A percentile compares a stretch with the other conserved stretches of the same genome.
phyloP scores from a whole-genome alignment of 495 filamentous ascomycete genomes.

The Aspergillus avenaceus region DNA sequence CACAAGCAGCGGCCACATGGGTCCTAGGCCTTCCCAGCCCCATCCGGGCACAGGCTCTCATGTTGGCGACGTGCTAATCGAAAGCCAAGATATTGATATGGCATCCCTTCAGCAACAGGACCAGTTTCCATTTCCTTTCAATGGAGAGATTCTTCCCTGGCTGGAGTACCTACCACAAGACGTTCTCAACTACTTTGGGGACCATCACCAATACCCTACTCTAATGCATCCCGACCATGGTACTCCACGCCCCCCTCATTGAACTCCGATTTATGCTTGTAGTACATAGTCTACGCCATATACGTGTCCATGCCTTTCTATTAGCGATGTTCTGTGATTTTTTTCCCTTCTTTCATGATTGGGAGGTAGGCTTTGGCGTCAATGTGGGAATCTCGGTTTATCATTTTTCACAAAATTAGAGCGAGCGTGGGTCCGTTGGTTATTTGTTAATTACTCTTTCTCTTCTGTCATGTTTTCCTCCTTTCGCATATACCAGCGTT shows the following conservation, averaged over 20 bases:
- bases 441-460: background rate
- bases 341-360: constrained; percentile 7
- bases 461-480: background rate
- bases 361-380: constrained; percentile 8
- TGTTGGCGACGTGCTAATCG: constrained; percentile 59
- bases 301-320: no score
- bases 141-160: constrained; percentile 61
- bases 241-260: constrained; percentile 23
- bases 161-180: constrained; percentile 65
- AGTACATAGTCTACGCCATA: constrained; percentile 12
- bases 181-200: constrained; percentile 53
- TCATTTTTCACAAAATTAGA: constrained; percentile 9
- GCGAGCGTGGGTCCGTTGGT: background rate
- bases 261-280: constrained; percentile 10
- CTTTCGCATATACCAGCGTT: background rate
- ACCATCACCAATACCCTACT: constrained; percentile 31
- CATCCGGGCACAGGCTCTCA: constrained; percentile 36
- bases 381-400: constrained; percentile 3
- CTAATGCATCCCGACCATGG: constrained; percentile 33
- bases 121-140: constrained; percentile 40
- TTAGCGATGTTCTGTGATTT: constrained; percentile 20
- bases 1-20: constrained; percentile 33
- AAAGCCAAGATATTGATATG: constrained; percentile 69
- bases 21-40: constrained; percentile 25
- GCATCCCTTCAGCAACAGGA: constrained; percentile 39